Conservation (phyloP, 1,284 basidiomycete genomes). For the Stygiomarasmius scandens region DNA sequence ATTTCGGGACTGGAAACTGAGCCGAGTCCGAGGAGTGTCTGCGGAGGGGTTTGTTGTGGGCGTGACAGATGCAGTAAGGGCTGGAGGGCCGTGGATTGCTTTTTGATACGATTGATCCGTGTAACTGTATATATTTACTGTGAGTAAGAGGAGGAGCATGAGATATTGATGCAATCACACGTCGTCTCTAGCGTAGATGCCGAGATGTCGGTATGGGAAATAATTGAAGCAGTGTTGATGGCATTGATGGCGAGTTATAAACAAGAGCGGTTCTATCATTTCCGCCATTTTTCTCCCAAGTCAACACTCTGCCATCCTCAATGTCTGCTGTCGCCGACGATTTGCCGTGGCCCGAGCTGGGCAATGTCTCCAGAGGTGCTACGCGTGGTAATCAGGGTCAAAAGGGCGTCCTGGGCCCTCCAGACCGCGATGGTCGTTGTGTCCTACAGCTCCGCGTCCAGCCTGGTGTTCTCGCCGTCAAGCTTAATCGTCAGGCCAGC, state of each 20-base stretch:
- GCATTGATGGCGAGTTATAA: slow-evolving; percentile 18
- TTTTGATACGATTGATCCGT: slow-evolving; percentile 16
- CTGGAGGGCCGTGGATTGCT: slow-evolving; percentile 14
- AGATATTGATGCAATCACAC: background rate
- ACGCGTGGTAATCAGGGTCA: slow-evolving; percentile 82
- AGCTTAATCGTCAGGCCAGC: slow-evolving; percentile 70
- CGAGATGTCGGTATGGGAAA: slow-evolving; percentile 11
- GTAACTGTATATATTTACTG: background rate
- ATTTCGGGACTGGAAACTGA: slow-evolving; percentile 47
- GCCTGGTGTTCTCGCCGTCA: slow-evolving; percentile 74
- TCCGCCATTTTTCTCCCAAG: slow-evolving; percentile 21
- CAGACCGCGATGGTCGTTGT: slow-evolving; percentile 71
- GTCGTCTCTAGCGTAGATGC: slow-evolving; percentile 9
- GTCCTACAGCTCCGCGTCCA: slow-evolving; percentile 76
- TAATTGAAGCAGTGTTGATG: slow-evolving; percentile 15
- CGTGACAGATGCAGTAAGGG: slow-evolving; percentile 10
- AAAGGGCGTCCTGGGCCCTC: slow-evolving; percentile 69
- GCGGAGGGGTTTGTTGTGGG: background rate
- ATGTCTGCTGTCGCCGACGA: slow-evolving; percentile 67
- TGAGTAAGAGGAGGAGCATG: background rate
- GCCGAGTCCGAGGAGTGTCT: background rate
- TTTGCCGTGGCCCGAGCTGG: slow-evolving; percentile 81
- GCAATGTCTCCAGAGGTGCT: slow-evolving; percentile 80
- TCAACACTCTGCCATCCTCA: background rate
- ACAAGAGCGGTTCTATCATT: slow-evolving; percentile 19